phyloP scores from a whole-genome alignment of 805 yeast genomes.

The Metschnikowia amazonensis region DNA sequence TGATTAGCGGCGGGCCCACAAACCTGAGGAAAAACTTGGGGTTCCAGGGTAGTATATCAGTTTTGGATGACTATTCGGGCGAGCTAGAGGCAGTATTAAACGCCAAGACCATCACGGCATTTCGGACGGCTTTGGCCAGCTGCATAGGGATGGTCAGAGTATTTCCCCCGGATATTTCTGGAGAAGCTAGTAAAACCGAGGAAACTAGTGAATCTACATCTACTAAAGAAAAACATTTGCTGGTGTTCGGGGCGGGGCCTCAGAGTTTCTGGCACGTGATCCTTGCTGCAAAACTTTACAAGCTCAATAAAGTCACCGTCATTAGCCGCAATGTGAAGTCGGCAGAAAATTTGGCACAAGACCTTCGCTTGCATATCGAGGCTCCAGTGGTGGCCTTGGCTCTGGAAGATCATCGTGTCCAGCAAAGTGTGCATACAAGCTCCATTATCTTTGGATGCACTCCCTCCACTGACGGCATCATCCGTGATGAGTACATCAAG shows the following conservation, averaged over 20 bases:
- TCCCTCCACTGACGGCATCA: slow-evolving; percentile 51
- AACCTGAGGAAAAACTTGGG: slow-evolving; percentile 40
- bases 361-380: slow-evolving; percentile 27
- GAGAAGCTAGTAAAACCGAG: no score
- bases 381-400: slow-evolving; percentile 7
- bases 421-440: slow-evolving; percentile 29
- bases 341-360: slow-evolving; percentile 29
- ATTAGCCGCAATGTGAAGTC: slow-evolving; percentile 43
- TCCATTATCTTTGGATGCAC: slow-evolving; percentile 56
- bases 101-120: slow-evolving; percentile 59
- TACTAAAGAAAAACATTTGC: slow-evolving; percentile 22
- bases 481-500: slow-evolving; percentile 30
- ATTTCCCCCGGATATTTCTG: slow-evolving; percentile 8
- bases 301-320: slow-evolving; percentile 40
- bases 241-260: slow-evolving; percentile 58
- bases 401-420: neutral
- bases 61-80: slow-evolving; percentile 51
- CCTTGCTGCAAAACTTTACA: slow-evolving; percentile 39
- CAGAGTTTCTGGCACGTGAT: slow-evolving; percentile 65
- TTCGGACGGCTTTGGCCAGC: slow-evolving; percentile 61
- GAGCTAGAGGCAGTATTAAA: slow-evolving; percentile 50
- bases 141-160: slow-evolving; percentile 42
- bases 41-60: slow-evolving; percentile 53
- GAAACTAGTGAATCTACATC: no score
- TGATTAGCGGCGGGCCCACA: slow-evolving; percentile 50